Evolutionary conservation across 83 land plant species (phyloP).

Genomic region (Picea mariana): DNA sequence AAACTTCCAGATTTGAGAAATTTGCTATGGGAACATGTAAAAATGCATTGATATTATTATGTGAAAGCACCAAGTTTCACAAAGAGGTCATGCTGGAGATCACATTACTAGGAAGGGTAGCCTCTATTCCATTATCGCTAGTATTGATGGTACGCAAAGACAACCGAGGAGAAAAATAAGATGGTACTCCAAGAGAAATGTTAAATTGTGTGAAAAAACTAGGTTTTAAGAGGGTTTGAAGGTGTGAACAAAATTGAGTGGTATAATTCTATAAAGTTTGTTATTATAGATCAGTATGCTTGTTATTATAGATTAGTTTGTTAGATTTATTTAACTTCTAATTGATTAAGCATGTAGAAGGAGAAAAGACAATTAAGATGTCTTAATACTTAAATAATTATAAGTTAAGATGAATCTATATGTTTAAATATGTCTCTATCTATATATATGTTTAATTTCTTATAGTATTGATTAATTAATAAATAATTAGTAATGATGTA

Average conservation of each 20-base stretch:
- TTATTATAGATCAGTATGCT: constrained; percentile 30
- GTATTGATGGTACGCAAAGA: constrained; percentile 33
- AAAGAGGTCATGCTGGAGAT: constrained; percentile 34
- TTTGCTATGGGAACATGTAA: constrained; percentile 20
- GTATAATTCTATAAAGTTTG: constrained; percentile 33
- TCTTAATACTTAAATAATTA: no score
- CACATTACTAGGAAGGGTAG: constrained; percentile 38
- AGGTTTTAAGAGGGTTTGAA: constrained; percentile 38
- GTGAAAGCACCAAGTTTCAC: constrained; percentile 30
- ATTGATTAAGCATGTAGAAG: no score
- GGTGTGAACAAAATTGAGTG: constrained; percentile 14
- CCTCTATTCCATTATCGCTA: constrained; percentile 51
- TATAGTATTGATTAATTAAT: no score
- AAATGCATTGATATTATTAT: constrained; percentile 45
- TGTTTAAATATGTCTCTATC: no score
- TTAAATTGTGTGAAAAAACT: constrained; percentile 50
- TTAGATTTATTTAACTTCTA: no score
- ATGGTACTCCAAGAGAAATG: constrained; percentile 45
- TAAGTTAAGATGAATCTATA: no score
- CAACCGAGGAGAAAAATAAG: constrained; percentile 32
- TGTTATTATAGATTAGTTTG: no score
- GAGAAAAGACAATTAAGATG: no score
- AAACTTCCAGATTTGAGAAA: constrained; percentile 37
- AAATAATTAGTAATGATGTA: no score
- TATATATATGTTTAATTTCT: no score